These are phyloP conservation scores for Colletotrichum sp. DNA, from an alignment of 2,329 filamentous ascomycete species.

Conservation along the genomic window DNA sequence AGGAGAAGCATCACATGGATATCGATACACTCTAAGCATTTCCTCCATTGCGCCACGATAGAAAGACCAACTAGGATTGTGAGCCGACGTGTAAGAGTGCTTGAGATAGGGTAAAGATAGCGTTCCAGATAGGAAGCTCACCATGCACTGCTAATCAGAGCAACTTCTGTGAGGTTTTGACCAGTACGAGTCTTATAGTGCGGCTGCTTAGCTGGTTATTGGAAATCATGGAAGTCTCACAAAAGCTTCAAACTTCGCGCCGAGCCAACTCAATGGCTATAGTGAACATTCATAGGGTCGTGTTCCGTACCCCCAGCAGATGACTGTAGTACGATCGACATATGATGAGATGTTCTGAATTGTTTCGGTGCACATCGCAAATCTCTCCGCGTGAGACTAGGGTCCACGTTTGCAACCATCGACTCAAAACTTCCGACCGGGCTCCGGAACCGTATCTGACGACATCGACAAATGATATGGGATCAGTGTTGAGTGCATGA, in stretches of 20 bases:
- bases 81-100: background rate
- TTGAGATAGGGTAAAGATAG: background rate
- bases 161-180: background rate
- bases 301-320: background rate
- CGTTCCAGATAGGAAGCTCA: background rate
- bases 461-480: background rate
- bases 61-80: background rate
- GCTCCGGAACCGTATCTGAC: background rate
- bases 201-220: background rate
- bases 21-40: background rate
- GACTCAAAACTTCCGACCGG: background rate
- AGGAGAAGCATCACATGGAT: background rate
- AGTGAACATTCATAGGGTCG: background rate
- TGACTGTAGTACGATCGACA: background rate
- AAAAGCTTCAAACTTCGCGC: background rate
- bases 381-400: background rate
- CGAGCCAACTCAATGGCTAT: background rate
- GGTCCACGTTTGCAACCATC: background rate
- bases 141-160: background rate
- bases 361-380: background rate
- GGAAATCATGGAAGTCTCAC: background rate
- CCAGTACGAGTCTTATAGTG: background rate
- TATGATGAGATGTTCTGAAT: background rate
- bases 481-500: background rate
- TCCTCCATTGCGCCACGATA: background rate